These are phyloP conservation scores for Neurospora pannonica DNA, from an alignment of 495 filamentous ascomycete genomes.

Conservation along the genomic window DNA sequence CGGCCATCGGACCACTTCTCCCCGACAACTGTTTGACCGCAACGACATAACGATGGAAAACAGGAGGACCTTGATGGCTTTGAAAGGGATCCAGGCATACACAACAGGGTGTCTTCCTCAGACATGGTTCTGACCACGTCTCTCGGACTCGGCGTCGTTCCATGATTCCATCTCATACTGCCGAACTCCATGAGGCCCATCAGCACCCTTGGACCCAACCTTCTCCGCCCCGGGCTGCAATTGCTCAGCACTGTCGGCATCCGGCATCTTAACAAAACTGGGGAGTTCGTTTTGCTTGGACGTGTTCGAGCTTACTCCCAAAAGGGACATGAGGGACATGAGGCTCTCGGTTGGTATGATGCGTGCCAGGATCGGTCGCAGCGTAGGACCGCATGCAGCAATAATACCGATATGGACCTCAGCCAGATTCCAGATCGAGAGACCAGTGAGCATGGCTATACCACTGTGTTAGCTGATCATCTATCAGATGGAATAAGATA, in stretches of 20 bases:
- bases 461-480: background rate
- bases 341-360: slow-evolving; percentile 2
- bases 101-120: background rate
- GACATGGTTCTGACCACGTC: background rate
- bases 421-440: slow-evolving; percentile 13
- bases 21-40: background rate
- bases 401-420: slow-evolving; percentile 16
- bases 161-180: background rate
- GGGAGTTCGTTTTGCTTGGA: background rate
- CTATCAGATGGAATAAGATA: background rate
- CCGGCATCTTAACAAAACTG: background rate
- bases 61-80: background rate
- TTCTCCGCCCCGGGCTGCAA: background rate
- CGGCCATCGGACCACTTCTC: background rate
- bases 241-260: background rate
- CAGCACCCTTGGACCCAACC: background rate
- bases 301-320: background rate
- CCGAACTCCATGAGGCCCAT: background rate
- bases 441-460: slow-evolving; percentile 1
- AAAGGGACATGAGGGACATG: slow-evolving; percentile 4
- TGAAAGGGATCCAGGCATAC: background rate
- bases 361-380: slow-evolving; percentile 4
- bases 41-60: background rate
- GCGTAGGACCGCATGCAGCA: slow-evolving; percentile 11
- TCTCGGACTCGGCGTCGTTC: background rate